Conservation (phyloP, 345 rosid species). For the Salix udensis region DNA sequence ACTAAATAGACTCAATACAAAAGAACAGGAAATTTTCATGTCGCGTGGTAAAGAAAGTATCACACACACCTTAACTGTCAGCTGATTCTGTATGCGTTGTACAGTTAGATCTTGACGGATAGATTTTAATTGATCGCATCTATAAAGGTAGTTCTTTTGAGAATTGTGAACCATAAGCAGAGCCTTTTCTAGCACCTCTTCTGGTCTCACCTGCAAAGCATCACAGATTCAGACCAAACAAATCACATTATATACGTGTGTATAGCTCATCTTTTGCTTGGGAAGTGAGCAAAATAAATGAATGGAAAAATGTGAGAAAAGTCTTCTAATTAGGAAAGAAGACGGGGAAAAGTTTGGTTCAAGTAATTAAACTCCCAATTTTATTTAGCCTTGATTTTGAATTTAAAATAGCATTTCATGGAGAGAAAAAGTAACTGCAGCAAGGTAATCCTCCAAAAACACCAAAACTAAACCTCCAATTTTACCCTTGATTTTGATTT, state of each 20-base stretch:
- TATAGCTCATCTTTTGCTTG: not conserved
- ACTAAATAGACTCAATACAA: not conserved
- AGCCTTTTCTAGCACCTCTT: conserved; percentile 91
- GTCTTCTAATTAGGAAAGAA: not conserved
- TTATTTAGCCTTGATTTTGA: not conserved
- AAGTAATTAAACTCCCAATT: not conserved
- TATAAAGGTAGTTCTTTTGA: conserved; percentile 84
- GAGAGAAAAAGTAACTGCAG: not conserved
- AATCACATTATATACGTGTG: not conserved
- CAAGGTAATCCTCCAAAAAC: not conserved
- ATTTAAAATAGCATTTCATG: not conserved
- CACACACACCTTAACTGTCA: conserved; percentile 73
- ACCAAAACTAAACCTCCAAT: not conserved
- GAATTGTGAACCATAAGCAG: conserved; percentile 76
- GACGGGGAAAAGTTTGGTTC: not conserved
- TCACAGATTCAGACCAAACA: conserved; percentile 1
- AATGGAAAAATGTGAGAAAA: not conserved
- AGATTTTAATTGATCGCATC: conserved; percentile 97
- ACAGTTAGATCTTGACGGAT: conserved; percentile 98
- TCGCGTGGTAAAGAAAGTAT: not conserved
- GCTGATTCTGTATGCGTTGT: conserved; percentile 76
- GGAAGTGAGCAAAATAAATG: not conserved
- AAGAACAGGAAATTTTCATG: not conserved
- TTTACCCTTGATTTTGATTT: not conserved
- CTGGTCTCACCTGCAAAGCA: conserved; percentile 84